These are phyloP conservation scores for Pythium pectinolyticum DNA, from an alignment of 352 stramenopile species.

Conservation along the genomic window DNA sequence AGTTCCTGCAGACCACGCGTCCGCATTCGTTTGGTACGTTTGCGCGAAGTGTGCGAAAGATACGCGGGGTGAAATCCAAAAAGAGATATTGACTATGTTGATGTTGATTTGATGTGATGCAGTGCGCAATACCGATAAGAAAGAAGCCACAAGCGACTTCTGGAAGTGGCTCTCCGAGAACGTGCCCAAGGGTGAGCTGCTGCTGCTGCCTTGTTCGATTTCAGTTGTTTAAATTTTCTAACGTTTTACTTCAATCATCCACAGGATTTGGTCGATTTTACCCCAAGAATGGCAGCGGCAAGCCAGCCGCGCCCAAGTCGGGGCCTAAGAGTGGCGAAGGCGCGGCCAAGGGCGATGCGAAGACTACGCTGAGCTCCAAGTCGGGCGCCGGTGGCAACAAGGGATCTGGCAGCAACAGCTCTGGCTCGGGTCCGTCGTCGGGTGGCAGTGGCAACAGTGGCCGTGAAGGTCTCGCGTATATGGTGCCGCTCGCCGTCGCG, in stretches of 20 bases:
- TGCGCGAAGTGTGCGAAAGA: not conserved
- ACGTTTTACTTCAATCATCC: not conserved
- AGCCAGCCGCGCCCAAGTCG: slow-evolving; percentile 50
- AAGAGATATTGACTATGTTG: slow-evolving; percentile 1
- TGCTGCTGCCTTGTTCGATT: no score
- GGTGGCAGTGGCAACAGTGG: slow-evolving; percentile 37
- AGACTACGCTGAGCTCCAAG: slow-evolving; percentile 72
- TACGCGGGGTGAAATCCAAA: not conserved
- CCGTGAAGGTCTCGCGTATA: slow-evolving; percentile 69
- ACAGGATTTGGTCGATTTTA: slow-evolving; percentile 83
- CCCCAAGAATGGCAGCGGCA: slow-evolving; percentile 69
- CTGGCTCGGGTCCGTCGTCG: slow-evolving; percentile 31
- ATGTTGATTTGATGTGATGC: slow-evolving; percentile 9
- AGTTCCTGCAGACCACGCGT: slow-evolving; percentile 55
- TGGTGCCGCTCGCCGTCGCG: slow-evolving; percentile 70
- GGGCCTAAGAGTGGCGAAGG: slow-evolving; percentile 47
- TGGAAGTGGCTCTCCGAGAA: slow-evolving; percentile 79
- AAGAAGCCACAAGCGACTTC: slow-evolving; percentile 60
- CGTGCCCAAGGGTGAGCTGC: slow-evolving; percentile 54
- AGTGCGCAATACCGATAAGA: slow-evolving; percentile 49
- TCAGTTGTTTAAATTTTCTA: no score
- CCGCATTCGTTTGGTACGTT: slow-evolving; percentile 57
- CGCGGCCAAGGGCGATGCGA: slow-evolving; percentile 49
- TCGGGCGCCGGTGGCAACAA: slow-evolving; percentile 40
- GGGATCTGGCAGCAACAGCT: slow-evolving; percentile 25